These are phyloP conservation scores for Gnomoniopsis smithogilvyi DNA, from an alignment of 2,329 filamentous ascomycete genomes.

Conservation along the genomic window DNA sequence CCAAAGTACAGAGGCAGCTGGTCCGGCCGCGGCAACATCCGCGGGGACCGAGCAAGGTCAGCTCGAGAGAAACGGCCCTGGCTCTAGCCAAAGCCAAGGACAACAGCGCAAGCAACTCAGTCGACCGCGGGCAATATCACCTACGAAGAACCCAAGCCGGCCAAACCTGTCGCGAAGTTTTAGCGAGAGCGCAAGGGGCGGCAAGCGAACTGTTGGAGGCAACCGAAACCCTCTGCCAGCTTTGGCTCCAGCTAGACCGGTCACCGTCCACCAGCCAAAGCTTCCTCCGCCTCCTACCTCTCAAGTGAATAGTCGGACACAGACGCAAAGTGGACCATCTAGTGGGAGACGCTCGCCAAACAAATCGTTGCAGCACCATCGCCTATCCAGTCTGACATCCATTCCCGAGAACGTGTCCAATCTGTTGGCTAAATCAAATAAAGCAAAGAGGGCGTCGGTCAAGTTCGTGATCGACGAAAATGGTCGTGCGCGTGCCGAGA, in stretches of 20 bases:
- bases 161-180: constrained; percentile 52
- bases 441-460: constrained; percentile 43
- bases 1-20: constrained; percentile 23
- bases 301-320: constrained; percentile 29
- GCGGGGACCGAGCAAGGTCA: constrained; percentile 38
- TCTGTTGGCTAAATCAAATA: constrained; percentile 39
- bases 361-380: constrained; percentile 42
- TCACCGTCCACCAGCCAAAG: constrained; percentile 22
- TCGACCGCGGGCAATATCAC: constrained; percentile 43
- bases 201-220: constrained; percentile 35
- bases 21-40: constrained; percentile 27
- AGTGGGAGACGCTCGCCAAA: constrained; percentile 50
- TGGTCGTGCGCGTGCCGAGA: constrained; percentile 56
- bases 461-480: constrained; percentile 63
- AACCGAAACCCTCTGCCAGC: constrained; percentile 41
- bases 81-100: constrained; percentile 29
- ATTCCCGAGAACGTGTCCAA: constrained; percentile 50
- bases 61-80: constrained; percentile 38
- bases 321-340: constrained; percentile 30
- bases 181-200: constrained; percentile 45
- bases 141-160: constrained; percentile 44
- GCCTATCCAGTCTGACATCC: constrained; percentile 50
- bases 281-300: neutral
- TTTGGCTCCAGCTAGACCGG: constrained; percentile 44
- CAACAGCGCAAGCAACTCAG: constrained; percentile 40